Conservation (phyloP, 2,329 filamentous ascomycete genomes). For the Monilinia fructicola region DNA sequence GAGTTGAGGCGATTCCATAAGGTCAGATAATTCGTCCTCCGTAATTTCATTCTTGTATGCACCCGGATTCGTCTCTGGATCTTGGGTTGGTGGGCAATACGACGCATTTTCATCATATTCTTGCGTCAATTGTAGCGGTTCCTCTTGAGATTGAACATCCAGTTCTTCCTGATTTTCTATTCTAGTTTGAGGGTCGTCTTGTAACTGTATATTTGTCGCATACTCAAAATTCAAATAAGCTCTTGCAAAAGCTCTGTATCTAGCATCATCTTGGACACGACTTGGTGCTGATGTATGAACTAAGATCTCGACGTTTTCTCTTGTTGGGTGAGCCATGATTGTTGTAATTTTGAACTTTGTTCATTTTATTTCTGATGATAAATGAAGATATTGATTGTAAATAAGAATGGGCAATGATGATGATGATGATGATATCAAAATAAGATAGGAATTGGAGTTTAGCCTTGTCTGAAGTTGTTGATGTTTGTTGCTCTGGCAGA, state of each 20-base stretch:
- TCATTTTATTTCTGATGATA: neutral
- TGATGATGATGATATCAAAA: too few species aligned
- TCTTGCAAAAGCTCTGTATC: constrained; percentile 38
- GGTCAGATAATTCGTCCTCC: constrained; percentile 1
- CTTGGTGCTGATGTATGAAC: constrained; percentile 40
- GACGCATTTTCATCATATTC: constrained; percentile 34
- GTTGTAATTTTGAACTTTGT: neutral
- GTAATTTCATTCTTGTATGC: neutral
- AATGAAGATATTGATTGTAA: neutral
- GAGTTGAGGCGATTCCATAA: constrained; percentile 29
- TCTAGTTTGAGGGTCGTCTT: neutral
- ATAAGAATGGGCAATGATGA: too few species aligned
- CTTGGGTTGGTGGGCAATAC: constrained; percentile 25
- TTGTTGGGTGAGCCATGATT: constrained; percentile 31
- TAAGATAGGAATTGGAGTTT: neutral
- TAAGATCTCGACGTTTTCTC: constrained; percentile 38
- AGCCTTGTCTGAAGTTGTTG: neutral
- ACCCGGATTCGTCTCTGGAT: constrained; percentile 12
- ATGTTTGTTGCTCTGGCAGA: neutral
- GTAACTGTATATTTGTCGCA: constrained; percentile 24
- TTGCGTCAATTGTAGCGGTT: constrained; percentile 28
- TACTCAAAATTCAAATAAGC: constrained; percentile 39
- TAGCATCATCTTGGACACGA: constrained; percentile 38
- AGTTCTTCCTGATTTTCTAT: neutral
- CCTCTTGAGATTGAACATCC: constrained; percentile 40